Evolutionary conservation across 148 eudicot species (phyloP).

Genomic region (Oxyria digyna): DNA sequence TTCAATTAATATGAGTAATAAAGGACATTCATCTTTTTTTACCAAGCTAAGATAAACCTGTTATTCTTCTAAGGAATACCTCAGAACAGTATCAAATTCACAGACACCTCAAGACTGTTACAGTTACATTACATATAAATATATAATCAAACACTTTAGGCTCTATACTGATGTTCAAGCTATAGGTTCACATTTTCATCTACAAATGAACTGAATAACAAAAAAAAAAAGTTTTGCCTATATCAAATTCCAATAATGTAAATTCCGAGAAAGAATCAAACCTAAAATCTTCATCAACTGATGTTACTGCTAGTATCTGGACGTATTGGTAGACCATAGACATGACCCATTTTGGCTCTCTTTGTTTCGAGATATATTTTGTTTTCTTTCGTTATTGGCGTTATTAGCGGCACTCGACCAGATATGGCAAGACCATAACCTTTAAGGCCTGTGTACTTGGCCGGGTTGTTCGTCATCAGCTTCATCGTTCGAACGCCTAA

Average conservation of each 20-base stretch:
- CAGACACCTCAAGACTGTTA: not conserved
- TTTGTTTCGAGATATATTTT: constrained; percentile 56
- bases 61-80: not conserved
- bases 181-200: not conserved
- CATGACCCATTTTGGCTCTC: constrained; percentile 60
- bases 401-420: constrained; percentile 51
- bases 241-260: not conserved
- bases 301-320: not conserved
- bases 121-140: no score
- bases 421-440: constrained; percentile 55
- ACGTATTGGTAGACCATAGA: constrained; percentile 23
- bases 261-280: not conserved
- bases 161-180: not conserved
- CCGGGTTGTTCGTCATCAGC: constrained; percentile 73
- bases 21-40: no score
- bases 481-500: constrained; percentile 59
- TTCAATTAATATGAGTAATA: no score
- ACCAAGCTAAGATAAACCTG: no score
- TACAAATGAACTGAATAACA: constrained; percentile 2
- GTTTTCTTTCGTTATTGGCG: constrained; percentile 49
- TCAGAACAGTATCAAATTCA: not conserved
- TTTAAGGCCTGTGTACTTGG: constrained; percentile 47
- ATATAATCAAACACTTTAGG: not conserved
- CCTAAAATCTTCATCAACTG: not conserved
- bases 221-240: not conserved